Evolutionary conservation across 306 rosid genomes (phyloP), one percentile per base, ranked within the genome.

Genomic region (Quercus gilva): DNA sequence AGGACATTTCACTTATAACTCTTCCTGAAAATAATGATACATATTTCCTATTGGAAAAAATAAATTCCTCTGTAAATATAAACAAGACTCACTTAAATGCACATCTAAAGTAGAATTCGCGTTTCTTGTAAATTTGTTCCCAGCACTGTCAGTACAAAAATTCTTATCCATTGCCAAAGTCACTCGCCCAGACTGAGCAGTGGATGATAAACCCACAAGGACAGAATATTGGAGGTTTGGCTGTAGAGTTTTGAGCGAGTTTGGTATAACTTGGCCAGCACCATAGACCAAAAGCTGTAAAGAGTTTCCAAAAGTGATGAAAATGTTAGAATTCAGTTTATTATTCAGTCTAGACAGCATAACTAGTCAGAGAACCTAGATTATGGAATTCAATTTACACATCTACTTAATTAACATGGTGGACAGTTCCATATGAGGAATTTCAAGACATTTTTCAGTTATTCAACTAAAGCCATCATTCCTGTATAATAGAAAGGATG

Each of bases 231-330:
- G 52, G 69, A 92, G 88, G 85, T 87, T 84, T 76, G 87, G 94
- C 88, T 87, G 81, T 75, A 94, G 82, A 84, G 75, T 76, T 25
- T 69, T 91, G 64, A 94, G 79, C 29, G 98, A 88, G 77, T 89
- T 86, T 78, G 98, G 97, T 74, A 94, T 81, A 71, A 92, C 97
- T 77, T 87, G 81, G 79, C 97, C 98, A 58, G 91, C 90, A 75
- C 97, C 98, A 86, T 92, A 94, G 49, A 94, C 98, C 73, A 92
- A 86, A 84, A 94, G 89, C 97, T 94, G 97, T 5, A 79, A 49
- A 69, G 65, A 61, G 58, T 78, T 57, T 45, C 11, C 13, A 52
- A 60, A 60, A 31, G 3, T 57, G 69, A 83, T 6, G 41, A 81
- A 60, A 18, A 14, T 53, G 69, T 89, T 67, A 81, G 74, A 82